Base-by-base conservation (phyloP, 1,284 basidiomycete genomes). In the Hortiboletus rubellus region DNA sequence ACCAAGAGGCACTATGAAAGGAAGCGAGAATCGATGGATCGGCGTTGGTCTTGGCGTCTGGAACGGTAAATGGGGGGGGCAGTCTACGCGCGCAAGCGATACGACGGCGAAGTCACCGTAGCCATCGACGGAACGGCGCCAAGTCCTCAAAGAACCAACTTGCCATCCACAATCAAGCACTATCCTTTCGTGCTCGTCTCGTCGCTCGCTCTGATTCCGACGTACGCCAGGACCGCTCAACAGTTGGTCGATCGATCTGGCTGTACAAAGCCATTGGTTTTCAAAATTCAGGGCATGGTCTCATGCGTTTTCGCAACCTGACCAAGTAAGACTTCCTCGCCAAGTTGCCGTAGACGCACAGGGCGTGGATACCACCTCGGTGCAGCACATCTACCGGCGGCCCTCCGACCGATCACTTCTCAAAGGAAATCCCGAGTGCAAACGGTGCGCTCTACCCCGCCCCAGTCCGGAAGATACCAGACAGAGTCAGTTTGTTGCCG, bases 251-350 rank as follows among this genome's bases (percentile, higher is more conserved):
- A 90, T 86, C 87, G 0, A 92, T 93, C 70, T 92, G 91, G 91
- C 72, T 91, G 17, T 93, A 91, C 79, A 93, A 92, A 68, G 88
- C 92, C 69, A 89, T 92, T 57, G 90, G 91, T 3, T 92, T 89
- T 1, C 18, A 18, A 18, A 18, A 18, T 18, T 77, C 90, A 92
- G 70, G 86, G 91, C 42, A 91, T 93, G 88, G 85, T 89, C 27
- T 82, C 2, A 22, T 22, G 22, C 22, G 22, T 22, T 22, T 22
- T 22, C 22, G 3, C 22, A 22, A 22, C 22, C 3, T 22, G 22
- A 22, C 88, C n/a, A 77, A 86, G 0, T 92, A 91, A 54, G 75
- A 78, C 33, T 89, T 89, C 77, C 78, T 91, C 18, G 74, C 74
- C 33, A 84, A 82, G 74, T 87, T 36, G 86, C 85, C 0, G 74